Conservation (phyloP, 352 stramenopile genomes). For the Phytophthora boehmeriae region DNA sequence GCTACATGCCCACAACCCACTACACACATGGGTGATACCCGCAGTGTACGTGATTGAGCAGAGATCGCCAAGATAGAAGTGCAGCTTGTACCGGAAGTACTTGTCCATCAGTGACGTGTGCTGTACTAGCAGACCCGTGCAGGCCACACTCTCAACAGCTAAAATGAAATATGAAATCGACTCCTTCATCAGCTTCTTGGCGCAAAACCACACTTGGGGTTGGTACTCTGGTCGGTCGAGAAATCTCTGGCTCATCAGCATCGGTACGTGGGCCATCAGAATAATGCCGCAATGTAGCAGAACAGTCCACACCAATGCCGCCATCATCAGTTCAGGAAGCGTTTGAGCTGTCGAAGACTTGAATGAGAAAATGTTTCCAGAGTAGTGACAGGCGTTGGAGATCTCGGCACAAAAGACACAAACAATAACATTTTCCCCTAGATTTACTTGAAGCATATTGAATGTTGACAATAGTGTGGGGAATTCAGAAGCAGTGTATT, state of each 20-base stretch:
- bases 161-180: background rate
- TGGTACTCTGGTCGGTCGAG: background rate
- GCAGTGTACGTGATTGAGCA: slow-evolving; percentile 28
- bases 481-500: too few relatives aligned
- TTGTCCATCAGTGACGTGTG: slow-evolving; percentile 15
- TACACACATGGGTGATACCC: slow-evolving; percentile 10
- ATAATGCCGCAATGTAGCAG: background rate
- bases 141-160: slow-evolving; percentile 10
- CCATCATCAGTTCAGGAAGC: slow-evolving; percentile 26
- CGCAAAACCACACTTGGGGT: slow-evolving; percentile 13
- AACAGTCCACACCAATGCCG: slow-evolving; percentile 7
- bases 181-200: slow-evolving; percentile 10
- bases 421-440: slow-evolving; percentile 15
- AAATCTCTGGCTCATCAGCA: background rate
- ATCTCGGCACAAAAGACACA: slow-evolving; percentile 16
- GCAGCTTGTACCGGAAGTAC: slow-evolving; percentile 19
- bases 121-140: slow-evolving; percentile 14
- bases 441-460: too few relatives aligned
- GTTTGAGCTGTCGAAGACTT: slow-evolving; percentile 22
- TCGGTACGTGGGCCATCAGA: background rate
- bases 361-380: slow-evolving; percentile 25
- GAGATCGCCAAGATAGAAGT: slow-evolving; percentile 37
- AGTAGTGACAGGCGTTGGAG: slow-evolving; percentile 24
- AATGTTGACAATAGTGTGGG: too few relatives aligned
- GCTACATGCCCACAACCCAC: too few relatives aligned